phyloP scores from a whole-genome alignment of 75 land plant species.

The Chamaecyparis obtusa region DNA sequence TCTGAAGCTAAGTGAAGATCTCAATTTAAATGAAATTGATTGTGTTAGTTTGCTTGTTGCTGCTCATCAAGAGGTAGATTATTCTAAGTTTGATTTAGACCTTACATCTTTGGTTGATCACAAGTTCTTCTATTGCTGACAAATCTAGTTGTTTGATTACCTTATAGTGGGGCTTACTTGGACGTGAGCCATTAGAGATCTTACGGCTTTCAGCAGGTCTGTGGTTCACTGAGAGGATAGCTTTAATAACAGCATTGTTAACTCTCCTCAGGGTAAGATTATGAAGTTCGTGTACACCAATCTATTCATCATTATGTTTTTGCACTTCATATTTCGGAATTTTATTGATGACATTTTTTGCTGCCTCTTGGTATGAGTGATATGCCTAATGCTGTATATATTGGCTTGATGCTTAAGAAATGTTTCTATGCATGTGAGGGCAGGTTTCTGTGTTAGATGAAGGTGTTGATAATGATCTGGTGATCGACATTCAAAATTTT shows the following conservation, averaged over 20 bases:
- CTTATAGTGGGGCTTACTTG: constrained; percentile 79
- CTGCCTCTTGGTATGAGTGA: not conserved
- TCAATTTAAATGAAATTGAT: constrained; percentile 87
- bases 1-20: constrained; percentile 90
- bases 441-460: constrained; percentile 96
- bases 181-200: constrained; percentile 83
- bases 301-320: not conserved
- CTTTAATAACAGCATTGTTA: constrained; percentile 70
- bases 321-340: not conserved
- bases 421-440: constrained; percentile 16
- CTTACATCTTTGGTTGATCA: constrained; percentile 5
- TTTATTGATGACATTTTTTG: not conserved
- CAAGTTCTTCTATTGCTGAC: not conserved
- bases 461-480: constrained; percentile 75
- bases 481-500: constrained; percentile 68
- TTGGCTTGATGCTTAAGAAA: not conserved
- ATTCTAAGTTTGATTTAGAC: not conserved
- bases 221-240: constrained; percentile 96
- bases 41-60: constrained; percentile 81
- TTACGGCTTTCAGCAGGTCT: constrained; percentile 85
- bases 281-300: not conserved
- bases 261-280: constrained; percentile 71
- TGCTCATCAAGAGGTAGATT: constrained; percentile 91
- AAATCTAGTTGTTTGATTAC: constrained; percentile 3
- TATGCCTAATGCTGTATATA: not conserved